Evolutionary conservation across 2,329 filamentous ascomycete species (phyloP), one percentile per base, ranked within the genome.

Genomic region (Penicillium olsonii): DNA sequence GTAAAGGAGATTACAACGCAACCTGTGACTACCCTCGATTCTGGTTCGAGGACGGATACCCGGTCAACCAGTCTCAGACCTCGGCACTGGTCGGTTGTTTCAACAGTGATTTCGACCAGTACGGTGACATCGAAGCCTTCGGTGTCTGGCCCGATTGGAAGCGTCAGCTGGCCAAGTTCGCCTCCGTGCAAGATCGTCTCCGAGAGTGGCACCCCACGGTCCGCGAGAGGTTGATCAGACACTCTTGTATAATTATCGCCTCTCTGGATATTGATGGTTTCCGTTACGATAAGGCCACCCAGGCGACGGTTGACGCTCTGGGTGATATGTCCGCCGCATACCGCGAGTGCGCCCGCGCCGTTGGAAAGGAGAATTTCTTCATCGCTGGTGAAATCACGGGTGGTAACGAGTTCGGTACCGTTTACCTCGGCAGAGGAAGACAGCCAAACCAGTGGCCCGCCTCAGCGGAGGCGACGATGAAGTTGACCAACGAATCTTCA

Each of bases 141-240:
- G 84, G 83, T 57, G 78, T 82, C 11, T 84, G 79, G 53, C 79
- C 81, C 0, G 81, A 85, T 61, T 86, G 81, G 79, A 70, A 84
- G 60, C 80, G 81, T 62, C 80, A 86, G 62, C 72, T 87, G 35
- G 78, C 82, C 38, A 86, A 86, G 57, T 87, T 86, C 66, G 82
- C 83, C 41, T 83, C 80, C 42, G 84, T 86, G 2, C 84, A 87
- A 65, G 84, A 87, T 67, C 83, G 84, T 63, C 73, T 87, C 2
- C 78, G 84, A 48, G 83, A 85, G 60, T 87, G 84, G 84, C 57
- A 76, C 18, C 78, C 81, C 1, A 75, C 76, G 5, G 83, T 85
- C 0, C 70, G 78, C n/a, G 73, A 77, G 31, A 83, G 81, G 56
- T 69, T 87, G 53, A 78, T 81, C 57, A 77, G 77, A 38, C 83